Evolutionary conservation across 164 flowering plant species (phyloP).

Genomic region (Warburgia ugandensis): DNA sequence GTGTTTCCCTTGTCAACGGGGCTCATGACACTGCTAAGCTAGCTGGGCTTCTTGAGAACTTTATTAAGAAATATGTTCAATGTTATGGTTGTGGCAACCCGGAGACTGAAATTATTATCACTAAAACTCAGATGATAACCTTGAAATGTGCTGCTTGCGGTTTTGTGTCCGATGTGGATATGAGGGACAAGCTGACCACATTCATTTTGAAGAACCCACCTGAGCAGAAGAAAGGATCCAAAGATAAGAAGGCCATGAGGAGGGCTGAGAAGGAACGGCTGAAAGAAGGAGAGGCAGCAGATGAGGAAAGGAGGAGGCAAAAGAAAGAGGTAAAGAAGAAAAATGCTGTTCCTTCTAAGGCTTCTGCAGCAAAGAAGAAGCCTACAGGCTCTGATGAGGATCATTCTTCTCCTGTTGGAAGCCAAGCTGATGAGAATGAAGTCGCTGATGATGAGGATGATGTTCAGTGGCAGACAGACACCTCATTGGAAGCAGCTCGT

Average conservation of each 20-base stretch:
- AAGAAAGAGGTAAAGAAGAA: slow-evolving; percentile 69
- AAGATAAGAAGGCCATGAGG: slow-evolving; percentile 90
- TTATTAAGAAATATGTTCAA: slow-evolving; percentile 88
- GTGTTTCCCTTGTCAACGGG: slow-evolving; percentile 83
- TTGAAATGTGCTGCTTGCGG: slow-evolving; percentile 96
- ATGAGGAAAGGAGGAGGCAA: slow-evolving; percentile 69
- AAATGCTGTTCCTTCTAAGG: slow-evolving; percentile 21
- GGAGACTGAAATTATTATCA: slow-evolving; percentile 72
- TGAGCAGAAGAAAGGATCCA: slow-evolving; percentile 65
- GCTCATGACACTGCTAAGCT: slow-evolving; percentile 81
- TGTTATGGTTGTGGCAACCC: slow-evolving; percentile 96
- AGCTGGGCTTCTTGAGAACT: slow-evolving; percentile 80
- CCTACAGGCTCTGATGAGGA: slow-evolving; percentile 53
- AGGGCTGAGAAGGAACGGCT: slow-evolving; percentile 90
- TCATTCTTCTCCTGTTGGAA: slow-evolving; percentile 38
- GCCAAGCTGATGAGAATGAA: slow-evolving; percentile 50
- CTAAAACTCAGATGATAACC: slow-evolving; percentile 74
- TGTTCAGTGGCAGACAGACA: slow-evolving; percentile 76
- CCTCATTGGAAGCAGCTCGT: slow-evolving; percentile 60
- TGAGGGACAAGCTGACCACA: slow-evolving; percentile 87
- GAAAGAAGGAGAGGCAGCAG: slow-evolving; percentile 90
- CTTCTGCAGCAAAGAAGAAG: slow-evolving; percentile 42
- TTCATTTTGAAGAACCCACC: slow-evolving; percentile 89
- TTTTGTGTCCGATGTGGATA: slow-evolving; percentile 84
- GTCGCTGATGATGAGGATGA: slow-evolving; percentile 28